Evolutionary conservation across 140 eudicot species (phyloP).

Genomic region (Ambrosia hybrid): DNA sequence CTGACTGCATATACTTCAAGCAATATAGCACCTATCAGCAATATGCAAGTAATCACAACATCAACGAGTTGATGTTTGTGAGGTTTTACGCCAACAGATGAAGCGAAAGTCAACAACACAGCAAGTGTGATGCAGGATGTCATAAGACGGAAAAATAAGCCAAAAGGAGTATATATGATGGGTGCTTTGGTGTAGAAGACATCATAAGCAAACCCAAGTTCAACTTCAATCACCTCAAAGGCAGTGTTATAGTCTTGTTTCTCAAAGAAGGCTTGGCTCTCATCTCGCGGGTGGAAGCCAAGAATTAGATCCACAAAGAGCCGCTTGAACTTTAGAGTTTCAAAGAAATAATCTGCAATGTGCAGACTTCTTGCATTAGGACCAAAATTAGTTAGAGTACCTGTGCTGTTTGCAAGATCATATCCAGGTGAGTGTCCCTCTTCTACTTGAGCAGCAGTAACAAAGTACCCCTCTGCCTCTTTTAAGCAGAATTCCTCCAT

Average conservation of each 20-base stretch:
- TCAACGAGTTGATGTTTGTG: slow-evolving; percentile 11
- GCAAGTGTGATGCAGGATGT: slow-evolving; percentile 15
- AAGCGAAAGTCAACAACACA: slow-evolving; percentile 9
- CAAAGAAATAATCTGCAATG: no score
- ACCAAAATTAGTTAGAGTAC: slow-evolving; percentile 1
- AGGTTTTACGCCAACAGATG: not conserved
- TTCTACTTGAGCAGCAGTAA: slow-evolving; percentile 25
- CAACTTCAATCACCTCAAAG: no score
- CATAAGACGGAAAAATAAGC: slow-evolving; percentile 18
- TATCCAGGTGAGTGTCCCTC: slow-evolving; percentile 21
- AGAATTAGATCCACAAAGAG: slow-evolving; percentile 33
- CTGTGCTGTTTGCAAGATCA: slow-evolving; percentile 8
- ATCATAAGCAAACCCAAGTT: slow-evolving; percentile 41
- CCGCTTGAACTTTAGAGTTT: slow-evolving; percentile 31
- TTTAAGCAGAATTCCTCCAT: slow-evolving; percentile 33
- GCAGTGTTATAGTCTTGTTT: no score
- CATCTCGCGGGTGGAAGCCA: no score
- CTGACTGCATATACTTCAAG: slow-evolving; percentile 34
- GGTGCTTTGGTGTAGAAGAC: slow-evolving; percentile 37
- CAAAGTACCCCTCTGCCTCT: slow-evolving; percentile 31
- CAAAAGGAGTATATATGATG: slow-evolving; percentile 21
- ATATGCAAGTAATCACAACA: no score
- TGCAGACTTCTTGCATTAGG: slow-evolving; percentile 17
- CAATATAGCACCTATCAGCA: no score
- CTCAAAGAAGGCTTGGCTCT: no score